A percentile compares a stretch with the other conserved stretches of the same genome.
phyloP scores from a whole-genome alignment of 352 stramenopile species.

The Paralagenidium karlingii region DNA sequence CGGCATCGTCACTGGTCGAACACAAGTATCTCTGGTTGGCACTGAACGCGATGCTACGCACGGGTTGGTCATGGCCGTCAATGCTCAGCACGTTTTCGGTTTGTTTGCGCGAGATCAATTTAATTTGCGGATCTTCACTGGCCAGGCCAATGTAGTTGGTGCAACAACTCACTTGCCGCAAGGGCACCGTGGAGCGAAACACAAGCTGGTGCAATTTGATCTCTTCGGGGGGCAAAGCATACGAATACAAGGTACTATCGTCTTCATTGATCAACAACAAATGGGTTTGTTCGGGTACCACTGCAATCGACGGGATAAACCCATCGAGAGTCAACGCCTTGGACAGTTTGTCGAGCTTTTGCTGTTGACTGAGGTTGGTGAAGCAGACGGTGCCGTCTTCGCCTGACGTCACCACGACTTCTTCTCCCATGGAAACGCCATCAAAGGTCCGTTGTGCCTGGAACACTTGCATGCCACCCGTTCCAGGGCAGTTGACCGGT shows the following conservation, averaged over 20 bases:
- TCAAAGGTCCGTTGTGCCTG: constrained; percentile 16
- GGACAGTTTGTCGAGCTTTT: constrained; percentile 13
- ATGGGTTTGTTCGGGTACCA: constrained; percentile 49
- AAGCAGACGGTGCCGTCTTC: constrained; percentile 75
- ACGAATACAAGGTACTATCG: constrained; percentile 55
- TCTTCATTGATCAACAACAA: constrained; percentile 58
- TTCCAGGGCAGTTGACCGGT: constrained; percentile 52
- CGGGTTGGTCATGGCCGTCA: constrained; percentile 39
- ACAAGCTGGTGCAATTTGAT: constrained; percentile 38
- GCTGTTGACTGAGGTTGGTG: constrained; percentile 43
- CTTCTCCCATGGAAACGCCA: constrained; percentile 15
- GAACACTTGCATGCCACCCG: constrained; percentile 48
- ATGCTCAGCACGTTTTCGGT: constrained; percentile 49
- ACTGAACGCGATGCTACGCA: constrained; percentile 68
- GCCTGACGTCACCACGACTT: constrained; percentile 60
- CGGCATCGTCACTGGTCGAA: constrained; percentile 50
- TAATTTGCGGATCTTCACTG: constrained; percentile 59
- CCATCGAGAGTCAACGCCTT: constrained; percentile 42
- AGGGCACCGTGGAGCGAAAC: constrained; percentile 57
- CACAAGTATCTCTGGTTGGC: constrained; percentile 47
- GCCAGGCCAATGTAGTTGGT: constrained; percentile 47
- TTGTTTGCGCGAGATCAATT: constrained; percentile 38
- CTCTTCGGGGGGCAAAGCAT: constrained; percentile 37
- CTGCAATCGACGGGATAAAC: constrained; percentile 48
- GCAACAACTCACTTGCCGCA: constrained; percentile 57